phyloP scores from a whole-genome alignment of 169 alveolate genomes.

The Plasmodium fragile region DNA sequence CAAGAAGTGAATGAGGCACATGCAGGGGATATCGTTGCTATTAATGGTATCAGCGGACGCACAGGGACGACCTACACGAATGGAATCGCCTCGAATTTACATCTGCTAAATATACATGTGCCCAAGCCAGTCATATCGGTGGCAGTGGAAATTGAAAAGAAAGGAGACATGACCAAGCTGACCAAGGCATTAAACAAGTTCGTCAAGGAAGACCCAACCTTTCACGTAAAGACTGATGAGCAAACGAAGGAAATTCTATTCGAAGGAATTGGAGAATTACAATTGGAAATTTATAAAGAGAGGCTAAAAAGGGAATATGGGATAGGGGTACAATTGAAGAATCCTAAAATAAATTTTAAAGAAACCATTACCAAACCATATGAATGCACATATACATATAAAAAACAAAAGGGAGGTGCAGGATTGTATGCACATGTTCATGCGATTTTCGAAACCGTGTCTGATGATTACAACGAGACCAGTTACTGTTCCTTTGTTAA shows the following conservation, averaged over 20 bases:
- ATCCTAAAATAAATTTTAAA: conserved; percentile 95
- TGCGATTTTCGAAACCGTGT: conserved; percentile 93
- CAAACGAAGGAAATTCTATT: conserved; percentile 94
- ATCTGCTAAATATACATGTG: conserved; percentile 91
- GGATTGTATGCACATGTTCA: conserved; percentile 96
- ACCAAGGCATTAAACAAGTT: conserved; percentile 93
- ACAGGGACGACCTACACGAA: conserved; percentile 94
- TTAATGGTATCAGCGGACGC: conserved; percentile 94
- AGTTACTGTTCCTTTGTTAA: conserved; percentile 80
- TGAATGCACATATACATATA: conserved; percentile 93
- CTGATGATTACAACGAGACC: conserved; percentile 82
- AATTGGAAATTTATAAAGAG: conserved; percentile 94
- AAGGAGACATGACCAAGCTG: conserved; percentile 79
- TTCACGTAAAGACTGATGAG: conserved; percentile 90
- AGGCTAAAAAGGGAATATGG: conserved; percentile 95
- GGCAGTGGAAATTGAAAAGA: conserved; percentile 87
- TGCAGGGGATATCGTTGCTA: conserved; percentile 98
- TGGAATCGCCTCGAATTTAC: conserved; percentile 82
- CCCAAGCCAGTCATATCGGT: conserved; percentile 96
- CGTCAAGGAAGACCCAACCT: conserved; percentile 96
- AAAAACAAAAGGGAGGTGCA: conserved; percentile 97
- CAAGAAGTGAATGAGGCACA: conserved; percentile 92
- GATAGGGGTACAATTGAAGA: conserved; percentile 89
- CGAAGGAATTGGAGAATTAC: conserved; percentile 98
- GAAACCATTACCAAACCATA: conserved; percentile 90